Conservation (phyloP, 1,139 yeast genomes). For the Meyerozyma sp. region DNA sequence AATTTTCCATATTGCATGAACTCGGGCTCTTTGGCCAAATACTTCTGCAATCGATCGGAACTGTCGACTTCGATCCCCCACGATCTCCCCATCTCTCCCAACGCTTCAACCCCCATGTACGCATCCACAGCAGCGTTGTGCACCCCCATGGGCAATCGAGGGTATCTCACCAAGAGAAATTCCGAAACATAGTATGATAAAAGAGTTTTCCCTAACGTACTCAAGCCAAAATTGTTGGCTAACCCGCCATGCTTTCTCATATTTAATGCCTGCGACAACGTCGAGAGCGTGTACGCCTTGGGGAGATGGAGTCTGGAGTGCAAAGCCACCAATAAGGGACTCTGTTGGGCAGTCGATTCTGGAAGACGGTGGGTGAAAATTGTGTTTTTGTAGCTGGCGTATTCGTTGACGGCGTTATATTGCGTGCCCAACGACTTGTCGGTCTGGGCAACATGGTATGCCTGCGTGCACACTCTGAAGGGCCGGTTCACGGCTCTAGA, state of each 20-base stretch:
- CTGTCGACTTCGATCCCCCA: slow-evolving; percentile 91
- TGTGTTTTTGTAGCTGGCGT: slow-evolving; percentile 37
- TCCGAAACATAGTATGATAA: slow-evolving; percentile 74
- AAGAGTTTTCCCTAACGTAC: slow-evolving; percentile 73
- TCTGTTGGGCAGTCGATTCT: slow-evolving; percentile 47
- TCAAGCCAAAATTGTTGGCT: slow-evolving; percentile 75
- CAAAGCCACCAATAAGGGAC: slow-evolving; percentile 72
- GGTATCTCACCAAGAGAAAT: slow-evolving; percentile 67
- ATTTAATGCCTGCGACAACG: slow-evolving; percentile 75
- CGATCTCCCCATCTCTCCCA: slow-evolving; percentile 57
- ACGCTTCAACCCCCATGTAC: slow-evolving; percentile 59
- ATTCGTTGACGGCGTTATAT: slow-evolving; percentile 30
- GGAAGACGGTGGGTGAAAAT: slow-evolving; percentile 45
- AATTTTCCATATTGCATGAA: slow-evolving; percentile 60
- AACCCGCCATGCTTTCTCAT: slow-evolving; percentile 40
- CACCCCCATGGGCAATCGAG: slow-evolving; percentile 81
- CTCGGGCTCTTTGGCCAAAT: slow-evolving; percentile 64
- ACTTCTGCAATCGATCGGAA: slow-evolving; percentile 59
- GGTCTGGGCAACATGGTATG: slow-evolving; percentile 20
- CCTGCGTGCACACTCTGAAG: background rate
- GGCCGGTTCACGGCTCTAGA: background rate
- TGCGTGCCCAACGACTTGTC: slow-evolving; percentile 23
- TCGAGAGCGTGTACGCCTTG: slow-evolving; percentile 48
- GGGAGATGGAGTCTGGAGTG: slow-evolving; percentile 73
- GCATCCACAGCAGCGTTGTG: slow-evolving; percentile 71